A percentile compares a stretch with the other conserved stretches of the same genome.
Conservation (phyloP, 2,329 filamentous ascomycete genomes). For the Beauveria brongniartii region DNA sequence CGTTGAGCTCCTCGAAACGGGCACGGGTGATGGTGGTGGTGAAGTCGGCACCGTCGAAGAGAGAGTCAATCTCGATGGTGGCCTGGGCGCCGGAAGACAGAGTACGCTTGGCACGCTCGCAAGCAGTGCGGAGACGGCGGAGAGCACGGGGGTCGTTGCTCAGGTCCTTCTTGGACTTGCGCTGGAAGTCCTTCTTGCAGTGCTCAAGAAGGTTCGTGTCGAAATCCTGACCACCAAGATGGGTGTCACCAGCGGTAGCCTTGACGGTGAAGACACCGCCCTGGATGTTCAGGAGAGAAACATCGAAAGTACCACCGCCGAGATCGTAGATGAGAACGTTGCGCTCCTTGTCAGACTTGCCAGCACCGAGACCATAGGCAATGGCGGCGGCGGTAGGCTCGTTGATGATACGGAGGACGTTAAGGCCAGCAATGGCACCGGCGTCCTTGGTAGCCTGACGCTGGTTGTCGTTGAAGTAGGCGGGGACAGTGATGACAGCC, state of each 20-base stretch:
- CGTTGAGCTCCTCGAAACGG: slow-evolving; percentile 99
- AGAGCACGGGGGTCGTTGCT: slow-evolving; percentile 83
- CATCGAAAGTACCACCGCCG: slow-evolving; percentile 99
- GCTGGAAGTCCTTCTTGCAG: slow-evolving; percentile 91
- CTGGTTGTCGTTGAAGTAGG: slow-evolving; percentile 99
- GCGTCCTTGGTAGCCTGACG: slow-evolving; percentile 95
- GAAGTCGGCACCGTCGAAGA: slow-evolving; percentile 96
- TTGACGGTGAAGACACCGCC: slow-evolving; percentile 93
- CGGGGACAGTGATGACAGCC: slow-evolving; percentile 87
- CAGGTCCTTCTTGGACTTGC: slow-evolving; percentile 95
- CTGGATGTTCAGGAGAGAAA: slow-evolving; percentile 97
- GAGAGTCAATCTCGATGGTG: slow-evolving; percentile 92
- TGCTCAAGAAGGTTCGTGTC: slow-evolving; percentile 92
- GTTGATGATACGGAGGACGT: slow-evolving; percentile 93
- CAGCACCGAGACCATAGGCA: slow-evolving; percentile 68
- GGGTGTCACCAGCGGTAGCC: slow-evolving; percentile 92
- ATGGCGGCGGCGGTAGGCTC: slow-evolving; percentile 93
- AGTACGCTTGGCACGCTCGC: slow-evolving; percentile 98
- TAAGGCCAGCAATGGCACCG: slow-evolving; percentile 83
- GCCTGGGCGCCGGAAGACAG: slow-evolving; percentile 91
- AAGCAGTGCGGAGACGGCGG: slow-evolving; percentile 91
- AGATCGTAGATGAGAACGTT: slow-evolving; percentile 94
- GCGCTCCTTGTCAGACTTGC: slow-evolving; percentile 75
- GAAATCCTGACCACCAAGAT: slow-evolving; percentile 97
- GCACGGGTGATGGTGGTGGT: slow-evolving; percentile 95